These are phyloP conservation scores for Globisporangium megalacanthum DNA, from an alignment of 352 stramenopile species.

Conservation along the genomic window DNA sequence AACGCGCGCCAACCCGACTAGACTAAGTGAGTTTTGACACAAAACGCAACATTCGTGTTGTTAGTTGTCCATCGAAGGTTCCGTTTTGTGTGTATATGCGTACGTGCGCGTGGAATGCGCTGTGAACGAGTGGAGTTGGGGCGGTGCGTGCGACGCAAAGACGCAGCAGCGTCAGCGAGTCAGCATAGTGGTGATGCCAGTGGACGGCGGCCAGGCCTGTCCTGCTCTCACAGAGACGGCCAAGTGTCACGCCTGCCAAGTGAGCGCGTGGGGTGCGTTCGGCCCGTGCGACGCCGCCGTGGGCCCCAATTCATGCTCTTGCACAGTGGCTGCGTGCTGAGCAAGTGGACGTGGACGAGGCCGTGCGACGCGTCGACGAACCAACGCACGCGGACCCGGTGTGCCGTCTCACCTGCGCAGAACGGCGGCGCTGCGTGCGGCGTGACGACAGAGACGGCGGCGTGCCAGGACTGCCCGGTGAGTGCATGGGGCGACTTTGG, in stretches of 20 bases:
- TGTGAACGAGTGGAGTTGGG: conserved; percentile 36
- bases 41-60: no score
- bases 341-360: conserved; percentile 17
- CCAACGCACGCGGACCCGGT: conserved; percentile 18
- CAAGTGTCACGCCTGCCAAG: conserved; percentile 26
- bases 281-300: conserved; percentile 25
- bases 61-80: no score
- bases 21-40: no score
- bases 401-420: conserved; percentile 15
- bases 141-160: conserved; percentile 22
- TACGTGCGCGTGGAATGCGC: conserved; percentile 39
- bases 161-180: conserved; percentile 27
- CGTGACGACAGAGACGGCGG: conserved; percentile 1
- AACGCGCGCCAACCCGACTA: no score
- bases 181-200: conserved; percentile 21
- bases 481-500: conserved; percentile 13
- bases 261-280: conserved; percentile 30
- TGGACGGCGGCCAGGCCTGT: conserved; percentile 35
- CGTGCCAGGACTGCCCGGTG: conserved; percentile 19
- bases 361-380: conserved; percentile 23
- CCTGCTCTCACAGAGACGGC: conserved; percentile 32
- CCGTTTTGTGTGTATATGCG: no score
- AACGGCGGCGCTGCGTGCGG: conserved; percentile 11
- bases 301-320: conserved; percentile 25
- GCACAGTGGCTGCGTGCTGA: conserved; percentile 20